phyloP scores from a whole-genome alignment of 108 stramenopile genomes.

The Nitzschia sp. region DNA sequence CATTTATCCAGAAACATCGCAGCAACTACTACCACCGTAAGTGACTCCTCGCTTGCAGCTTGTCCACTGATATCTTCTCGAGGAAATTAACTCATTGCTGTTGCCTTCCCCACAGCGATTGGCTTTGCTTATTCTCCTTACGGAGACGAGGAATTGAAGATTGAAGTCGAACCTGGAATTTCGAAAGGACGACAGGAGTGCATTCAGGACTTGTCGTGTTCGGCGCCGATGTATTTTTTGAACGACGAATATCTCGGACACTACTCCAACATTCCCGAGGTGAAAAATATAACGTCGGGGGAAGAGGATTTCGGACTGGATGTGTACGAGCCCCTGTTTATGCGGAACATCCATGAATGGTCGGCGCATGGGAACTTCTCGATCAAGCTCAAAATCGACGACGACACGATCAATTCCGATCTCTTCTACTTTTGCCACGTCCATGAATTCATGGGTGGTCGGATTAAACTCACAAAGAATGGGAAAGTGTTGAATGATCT shows the following conservation, averaged over 20 bases:
- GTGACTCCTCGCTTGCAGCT: neutral
- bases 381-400: conserved; percentile 61
- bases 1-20: conserved; percentile 28
- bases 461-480: conserved; percentile 62
- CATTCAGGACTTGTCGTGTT: conserved; percentile 51
- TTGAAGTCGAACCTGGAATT: conserved; percentile 83
- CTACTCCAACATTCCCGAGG: conserved; percentile 49
- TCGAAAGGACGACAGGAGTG: conserved; percentile 48
- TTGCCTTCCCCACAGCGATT: conserved; percentile 31
- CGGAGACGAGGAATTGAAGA: conserved; percentile 80
- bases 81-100: neutral
- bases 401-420: conserved; percentile 52
- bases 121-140: conserved; percentile 89
- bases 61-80: neutral
- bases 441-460: conserved; percentile 71
- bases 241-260: conserved; percentile 59
- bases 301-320: conserved; percentile 81
- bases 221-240: conserved; percentile 81
- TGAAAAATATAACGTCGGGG: conserved; percentile 10
- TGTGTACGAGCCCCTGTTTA: conserved; percentile 82
- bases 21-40: conserved; percentile 28
- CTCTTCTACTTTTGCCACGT: conserved; percentile 94
- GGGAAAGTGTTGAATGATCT: conserved; percentile 5
- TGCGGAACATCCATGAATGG: conserved; percentile 76
- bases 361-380: conserved; percentile 51